These are phyloP conservation scores for Chenopodium album DNA, from an alignment of 148 eudicot species.

Conservation along the genomic window DNA sequence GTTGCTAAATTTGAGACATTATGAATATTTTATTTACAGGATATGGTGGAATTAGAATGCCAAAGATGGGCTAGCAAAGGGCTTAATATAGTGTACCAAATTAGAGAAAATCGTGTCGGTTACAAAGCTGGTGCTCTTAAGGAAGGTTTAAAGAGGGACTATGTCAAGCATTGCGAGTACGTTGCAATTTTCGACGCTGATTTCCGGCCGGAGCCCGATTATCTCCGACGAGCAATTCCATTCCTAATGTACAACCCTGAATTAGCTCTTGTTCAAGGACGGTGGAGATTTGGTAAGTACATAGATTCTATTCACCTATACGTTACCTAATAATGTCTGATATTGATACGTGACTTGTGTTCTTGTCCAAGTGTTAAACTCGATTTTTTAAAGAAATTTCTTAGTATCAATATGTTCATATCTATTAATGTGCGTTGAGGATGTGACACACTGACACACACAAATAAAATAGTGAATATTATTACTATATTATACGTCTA, in stretches of 20 bases:
- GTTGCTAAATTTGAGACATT: neutral
- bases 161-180: slow-evolving; percentile 75
- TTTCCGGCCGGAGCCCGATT: slow-evolving; percentile 85
- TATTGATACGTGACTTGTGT: neutral
- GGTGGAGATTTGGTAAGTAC: slow-evolving; percentile 84
- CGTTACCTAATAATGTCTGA: neutral
- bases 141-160: slow-evolving; percentile 68
- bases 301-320: no score
- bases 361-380: neutral
- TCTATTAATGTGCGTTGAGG: no score
- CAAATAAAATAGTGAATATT: no score
- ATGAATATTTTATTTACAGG: slow-evolving; percentile 35
- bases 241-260: slow-evolving; percentile 63
- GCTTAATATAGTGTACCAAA: slow-evolving; percentile 70
- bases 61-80: slow-evolving; percentile 84
- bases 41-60: slow-evolving; percentile 83
- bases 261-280: slow-evolving; percentile 79
- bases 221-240: slow-evolving; percentile 69
- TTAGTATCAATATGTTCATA: no score
- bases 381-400: no score
- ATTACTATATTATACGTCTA: no score
- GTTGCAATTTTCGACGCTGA: slow-evolving; percentile 91
- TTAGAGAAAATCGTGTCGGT: slow-evolving; percentile 69
- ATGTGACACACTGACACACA: no score
- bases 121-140: slow-evolving; percentile 97